Base-by-base conservation (phyloP, 805 yeast species). In the Teunomyces lycoperdinae region DNA sequence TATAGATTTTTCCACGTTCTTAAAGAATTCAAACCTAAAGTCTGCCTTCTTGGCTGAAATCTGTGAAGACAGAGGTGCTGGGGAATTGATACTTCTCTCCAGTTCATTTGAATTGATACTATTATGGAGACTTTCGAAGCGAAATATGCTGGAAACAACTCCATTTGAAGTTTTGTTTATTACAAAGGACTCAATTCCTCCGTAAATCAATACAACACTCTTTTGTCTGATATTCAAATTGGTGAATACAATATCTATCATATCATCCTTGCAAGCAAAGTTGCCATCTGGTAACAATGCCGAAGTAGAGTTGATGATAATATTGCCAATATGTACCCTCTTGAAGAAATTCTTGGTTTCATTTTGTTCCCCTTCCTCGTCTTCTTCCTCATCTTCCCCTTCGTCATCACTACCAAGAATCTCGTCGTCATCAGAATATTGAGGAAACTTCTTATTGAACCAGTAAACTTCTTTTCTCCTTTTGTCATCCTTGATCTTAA, bases 11-110 rank as follows among this genome's bases (percentile, higher is more conserved):
- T 50, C 61, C 1, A 38, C 1, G 9, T 54, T 58, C 7, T 58
- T 50, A 42, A 73, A 70, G 17, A 73, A 48, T 56, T 83, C 87
- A 58, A 83, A 79, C 30, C 84, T 58, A 2, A 83, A 42, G 53
- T 83, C 88, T 5, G 78, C 76, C 35, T 72, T 73, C 1, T 54
- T 43, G 14, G 52, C 20, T 5, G 46, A 14, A 9, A 49, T n/a
- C 5, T 36, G 20, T 2, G 45, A 29, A 10, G 45, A 20, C 16
- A 11, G 20, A 5, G 41, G 27, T 4, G 45, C 27, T 6, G 33
- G 17, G 9, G 36, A 39, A 30, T 28, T 16, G 13, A 28, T 45
- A 13, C 36, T 43, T 42, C 29, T 30, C 17, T 13, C 36, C 36
- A 31, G 36, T 16, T 42, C 32, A 16, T 16, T 29, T 31, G 36